These are phyloP conservation scores for Kodamaea suecica DNA, from an alignment of 1,139 yeast genomes.

Conservation along the genomic window DNA sequence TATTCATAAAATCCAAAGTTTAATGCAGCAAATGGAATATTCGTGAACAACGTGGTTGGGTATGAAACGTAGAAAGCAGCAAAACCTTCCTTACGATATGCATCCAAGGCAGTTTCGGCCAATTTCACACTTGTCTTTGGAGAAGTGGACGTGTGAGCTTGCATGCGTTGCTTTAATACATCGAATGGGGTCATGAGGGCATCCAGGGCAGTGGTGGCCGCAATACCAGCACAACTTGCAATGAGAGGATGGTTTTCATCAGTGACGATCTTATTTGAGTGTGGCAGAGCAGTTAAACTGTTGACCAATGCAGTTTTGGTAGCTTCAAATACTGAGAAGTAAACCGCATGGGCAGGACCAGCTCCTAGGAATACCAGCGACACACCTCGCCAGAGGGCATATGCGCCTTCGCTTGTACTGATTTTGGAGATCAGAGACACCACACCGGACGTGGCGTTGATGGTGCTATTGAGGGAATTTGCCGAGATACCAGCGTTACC, in stretches of 20 bases:
- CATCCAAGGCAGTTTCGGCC: constrained; percentile 39
- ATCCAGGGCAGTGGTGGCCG: constrained; percentile 90
- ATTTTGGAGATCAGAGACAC: constrained; percentile 68
- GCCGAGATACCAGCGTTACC: constrained; percentile 13
- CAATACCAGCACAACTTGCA: constrained; percentile 88
- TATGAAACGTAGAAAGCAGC: constrained; percentile 86
- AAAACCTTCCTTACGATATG: constrained; percentile 75
- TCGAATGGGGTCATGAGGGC: constrained; percentile 98
- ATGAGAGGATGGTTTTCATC: constrained; percentile 74
- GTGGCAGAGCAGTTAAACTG: constrained; percentile 31
- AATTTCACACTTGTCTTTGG: constrained; percentile 24
- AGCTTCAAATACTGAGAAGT: constrained; percentile 92
- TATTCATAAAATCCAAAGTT: constrained; percentile 94
- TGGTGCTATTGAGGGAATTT: constrained; percentile 12
- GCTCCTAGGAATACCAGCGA: constrained; percentile 93
- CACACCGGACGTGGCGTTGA: constrained; percentile 25
- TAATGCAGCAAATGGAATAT: constrained; percentile 92
- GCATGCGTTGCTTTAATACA: constrained; percentile 77
- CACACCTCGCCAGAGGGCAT: constrained; percentile 92
- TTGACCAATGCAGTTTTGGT: constrained; percentile 61
- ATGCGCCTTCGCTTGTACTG: constrained; percentile 84
- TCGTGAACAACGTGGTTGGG: constrained; percentile 91
- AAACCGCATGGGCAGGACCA: constrained; percentile 99
- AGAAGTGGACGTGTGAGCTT: constrained; percentile 20
- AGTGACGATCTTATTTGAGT: constrained; percentile 43